Evolutionary conservation across 139 green algal genomes (phyloP), one percentile per base, ranked within the genome.

Genomic region (Mychonastes homosphaera): DNA sequence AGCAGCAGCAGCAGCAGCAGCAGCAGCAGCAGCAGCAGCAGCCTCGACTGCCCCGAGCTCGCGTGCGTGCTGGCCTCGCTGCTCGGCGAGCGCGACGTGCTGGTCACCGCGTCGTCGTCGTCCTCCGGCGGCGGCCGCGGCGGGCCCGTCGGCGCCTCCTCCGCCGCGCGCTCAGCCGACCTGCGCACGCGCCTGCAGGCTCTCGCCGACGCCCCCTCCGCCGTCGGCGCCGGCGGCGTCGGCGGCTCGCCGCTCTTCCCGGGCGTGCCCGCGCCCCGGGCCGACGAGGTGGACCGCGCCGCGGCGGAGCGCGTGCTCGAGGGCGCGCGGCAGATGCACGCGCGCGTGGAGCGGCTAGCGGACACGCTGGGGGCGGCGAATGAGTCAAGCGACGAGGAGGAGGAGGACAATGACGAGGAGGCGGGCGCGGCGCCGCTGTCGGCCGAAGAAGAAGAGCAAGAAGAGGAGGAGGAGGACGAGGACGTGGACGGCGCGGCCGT

Each of bases 21-120:
- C n/a, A n/a, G n/a, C n/a, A n/a, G n/a, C n/a, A n/a, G n/a, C n/a
- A n/a, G n/a, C n/a, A n/a, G n/a, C n/a, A n/a, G n/a, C n/a, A n/a
- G n/a, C n/a, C n/a, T 67, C 45, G 53, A 47, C n/a, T 43, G n/a
- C 12, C n/a, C 28, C 7, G 47, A 66, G 53, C 48, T 73, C 6
- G 66, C 57, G 3, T 72, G 59, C 49, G 29, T 79, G 45, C 41
- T 83, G 55, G 76, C 76, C 16, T 49, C 58, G 13, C 51, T 74
- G 55, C 29, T 79, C 41, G 52, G 47, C 23, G 71, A 79, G 60
- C 19, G 69, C 29, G 72, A 79, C 58, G 19, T 77, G 6, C n/a
- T n/a, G n/a, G n/a, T n/a, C n/a, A n/a, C n/a, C n/a, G n/a, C n/a
- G n/a, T n/a, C n/a, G n/a, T n/a, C n/a, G n/a, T n/a, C n/a, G n/a